Evolutionary conservation across 192 early-diverging fungal genomes (phyloP), one percentile per base, ranked within the genome.

Genomic region (Podila verticillata): DNA sequence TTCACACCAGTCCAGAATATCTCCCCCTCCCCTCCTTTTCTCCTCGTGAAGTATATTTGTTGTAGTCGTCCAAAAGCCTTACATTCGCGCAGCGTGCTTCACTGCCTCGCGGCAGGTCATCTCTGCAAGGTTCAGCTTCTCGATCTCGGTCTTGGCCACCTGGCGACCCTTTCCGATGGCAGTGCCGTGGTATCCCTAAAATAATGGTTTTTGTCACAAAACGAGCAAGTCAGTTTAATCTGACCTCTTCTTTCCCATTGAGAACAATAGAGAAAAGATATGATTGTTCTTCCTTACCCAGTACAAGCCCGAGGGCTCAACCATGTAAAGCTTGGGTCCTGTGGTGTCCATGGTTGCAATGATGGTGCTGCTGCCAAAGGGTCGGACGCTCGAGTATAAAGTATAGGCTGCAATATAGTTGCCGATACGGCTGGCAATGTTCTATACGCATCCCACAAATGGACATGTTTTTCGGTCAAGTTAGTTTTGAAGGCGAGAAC

Each of bases 141-240:
- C 98, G 70, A 99, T 92, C 82, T 98, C 98, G n/a, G 98, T 97
- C 85, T 97, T 99, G 63, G 97, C 98, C 22, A 94, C 93, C 75
- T 96, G 94, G 72, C 95, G 93, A 63, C 97, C 97, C 86, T 99
- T 99, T 72, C 98, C 98, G 63, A 94, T 89, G 32, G 97, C 98
- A 74, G 92, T 95, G 20, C 93, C 98, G 77, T 91, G 92, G 83
- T 98, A 98, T n/a, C 97, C 98, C 92, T 95, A 75, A 31, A 32
- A 44, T 26, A n/a, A n/a, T n/a, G n/a, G n/a, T n/a, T n/a, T n/a
- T n/a, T n/a, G n/a, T n/a, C n/a, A n/a, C n/a, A n/a, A n/a, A n/a
- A n/a, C n/a, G n/a, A n/a, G n/a, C n/a, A n/a, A n/a, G n/a, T n/a
- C n/a, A n/a, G n/a, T n/a, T n/a, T n/a, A n/a, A n/a, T n/a, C n/a